A percentile compares a stretch with the other conserved stretches of the same genome.
These are phyloP conservation scores for Phytophthora pluvialis DNA, from an alignment of 352 stramenopile genomes.

Conservation along the genomic window DNA sequence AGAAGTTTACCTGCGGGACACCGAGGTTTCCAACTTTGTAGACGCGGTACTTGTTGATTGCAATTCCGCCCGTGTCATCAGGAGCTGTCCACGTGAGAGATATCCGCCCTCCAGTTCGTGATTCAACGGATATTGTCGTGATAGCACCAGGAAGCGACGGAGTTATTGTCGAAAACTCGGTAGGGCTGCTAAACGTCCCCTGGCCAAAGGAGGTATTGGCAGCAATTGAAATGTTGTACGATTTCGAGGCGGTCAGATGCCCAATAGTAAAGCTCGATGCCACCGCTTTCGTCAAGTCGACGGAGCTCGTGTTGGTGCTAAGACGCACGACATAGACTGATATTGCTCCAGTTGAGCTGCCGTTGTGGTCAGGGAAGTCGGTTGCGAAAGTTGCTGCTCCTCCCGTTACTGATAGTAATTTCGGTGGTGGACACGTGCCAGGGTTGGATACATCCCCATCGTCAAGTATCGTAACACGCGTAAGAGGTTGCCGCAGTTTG, in stretches of 20 bases:
- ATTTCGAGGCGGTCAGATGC: slow-evolving; percentile 36
- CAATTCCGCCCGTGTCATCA: slow-evolving; percentile 55
- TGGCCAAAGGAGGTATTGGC: slow-evolving; percentile 37
- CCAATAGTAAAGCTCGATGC: slow-evolving; percentile 24
- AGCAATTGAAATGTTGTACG: slow-evolving; percentile 53
- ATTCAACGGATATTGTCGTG: slow-evolving; percentile 19
- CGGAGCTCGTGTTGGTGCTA: slow-evolving; percentile 10
- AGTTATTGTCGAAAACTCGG: slow-evolving; percentile 47
- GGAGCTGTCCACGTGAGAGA: slow-evolving; percentile 49
- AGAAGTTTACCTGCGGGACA: slow-evolving; percentile 18
- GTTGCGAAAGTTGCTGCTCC: slow-evolving; percentile 44
- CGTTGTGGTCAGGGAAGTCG: slow-evolving; percentile 52
- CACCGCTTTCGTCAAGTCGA: slow-evolving; percentile 25
- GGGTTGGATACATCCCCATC: slow-evolving; percentile 56
- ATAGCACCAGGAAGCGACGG: slow-evolving; percentile 45
- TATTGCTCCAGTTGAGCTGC: slow-evolving; percentile 45
- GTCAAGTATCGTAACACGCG: slow-evolving; percentile 55
- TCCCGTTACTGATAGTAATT: slow-evolving; percentile 39
- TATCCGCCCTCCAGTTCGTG: slow-evolving; percentile 48
- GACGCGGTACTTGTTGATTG: slow-evolving; percentile 67
- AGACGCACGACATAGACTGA: slow-evolving; percentile 47
- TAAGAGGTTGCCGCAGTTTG: slow-evolving; percentile 8
- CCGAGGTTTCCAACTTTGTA: slow-evolving; percentile 31
- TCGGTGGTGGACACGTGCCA: slow-evolving; percentile 31
- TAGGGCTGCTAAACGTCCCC: slow-evolving; percentile 40